A percentile compares a stretch with the other conserved stretches of the same genome.
These are phyloP conservation scores for Rhodomyrtus psidioides DNA, from an alignment of 441 rosid genomes.

Conservation along the genomic window DNA sequence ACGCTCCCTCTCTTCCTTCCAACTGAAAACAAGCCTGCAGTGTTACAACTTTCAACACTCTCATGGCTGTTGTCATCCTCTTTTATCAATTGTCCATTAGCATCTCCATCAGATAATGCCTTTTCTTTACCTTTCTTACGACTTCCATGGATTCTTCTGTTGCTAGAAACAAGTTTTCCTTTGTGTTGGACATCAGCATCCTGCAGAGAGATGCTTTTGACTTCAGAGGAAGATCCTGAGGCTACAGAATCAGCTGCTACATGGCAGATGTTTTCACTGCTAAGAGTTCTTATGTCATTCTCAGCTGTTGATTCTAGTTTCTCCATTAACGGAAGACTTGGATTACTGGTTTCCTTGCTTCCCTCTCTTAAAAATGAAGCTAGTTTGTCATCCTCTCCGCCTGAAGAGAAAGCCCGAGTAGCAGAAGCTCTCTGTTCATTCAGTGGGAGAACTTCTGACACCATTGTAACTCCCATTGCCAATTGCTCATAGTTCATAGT, in stretches of 20 bases:
- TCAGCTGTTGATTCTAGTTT: constrained; percentile 52
- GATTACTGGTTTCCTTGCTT: constrained; percentile 4
- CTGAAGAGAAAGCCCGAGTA: constrained; percentile 4
- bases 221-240: constrained; percentile 20
- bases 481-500: constrained; percentile 13
- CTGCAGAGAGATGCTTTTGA: constrained; percentile 18
- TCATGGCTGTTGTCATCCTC: constrained; percentile 54
- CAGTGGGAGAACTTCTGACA: constrained; percentile 6
- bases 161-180: constrained; percentile 12
- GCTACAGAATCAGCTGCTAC: constrained; percentile 15
- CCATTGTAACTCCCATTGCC: constrained; percentile 16
- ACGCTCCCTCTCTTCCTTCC: constrained; percentile 40
- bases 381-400: constrained; percentile 9
- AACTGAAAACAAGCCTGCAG: constrained; percentile 31
- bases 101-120: constrained; percentile 48
- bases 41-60: constrained; percentile 87
- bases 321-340: constrained; percentile 13
- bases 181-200: constrained; percentile 15
- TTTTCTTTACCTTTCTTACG: constrained; percentile 47
- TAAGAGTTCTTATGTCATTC: constrained; percentile 30
- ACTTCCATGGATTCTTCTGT: constrained; percentile 13
- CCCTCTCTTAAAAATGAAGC: constrained; percentile 16
- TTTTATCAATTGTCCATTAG: constrained; percentile 23
- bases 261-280: constrained; percentile 12
- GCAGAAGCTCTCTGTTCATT: constrained; percentile 15